A percentile compares a stretch with the other conserved stretches of the same genome.
Evolutionary conservation across 106 monocot species (phyloP).

Genomic region (Dendrobium chrysotoxum): DNA sequence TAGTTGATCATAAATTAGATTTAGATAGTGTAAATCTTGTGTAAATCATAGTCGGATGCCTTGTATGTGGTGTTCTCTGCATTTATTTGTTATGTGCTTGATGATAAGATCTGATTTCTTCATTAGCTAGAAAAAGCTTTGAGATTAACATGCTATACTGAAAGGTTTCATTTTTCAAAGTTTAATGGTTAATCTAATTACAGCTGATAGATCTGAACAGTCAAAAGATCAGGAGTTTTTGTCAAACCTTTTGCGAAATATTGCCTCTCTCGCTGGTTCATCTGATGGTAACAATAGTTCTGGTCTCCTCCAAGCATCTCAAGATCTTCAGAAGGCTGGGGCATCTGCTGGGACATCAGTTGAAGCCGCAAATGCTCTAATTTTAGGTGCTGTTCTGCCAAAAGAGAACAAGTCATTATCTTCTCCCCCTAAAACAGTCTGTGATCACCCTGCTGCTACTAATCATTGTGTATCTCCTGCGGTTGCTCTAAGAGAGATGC

Average conservation of each 20-base stretch:
- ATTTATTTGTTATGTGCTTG: neutral
- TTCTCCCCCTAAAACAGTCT: slow-evolving; percentile 10
- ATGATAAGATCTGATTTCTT: neutral
- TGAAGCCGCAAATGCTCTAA: slow-evolving; percentile 19
- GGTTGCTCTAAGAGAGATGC: slow-evolving; percentile 16
- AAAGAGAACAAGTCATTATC: slow-evolving; percentile 16
- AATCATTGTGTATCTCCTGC: slow-evolving; percentile 1
- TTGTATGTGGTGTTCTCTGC: neutral
- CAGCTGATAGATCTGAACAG: slow-evolving; percentile 50
- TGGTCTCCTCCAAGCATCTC: slow-evolving; percentile 39
- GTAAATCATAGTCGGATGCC: neutral
- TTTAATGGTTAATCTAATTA: slow-evolving; percentile 10
- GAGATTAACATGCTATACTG: neutral
- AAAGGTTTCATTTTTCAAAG: neutral
- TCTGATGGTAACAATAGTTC: slow-evolving; percentile 33
- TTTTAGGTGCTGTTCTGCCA: slow-evolving; percentile 11
- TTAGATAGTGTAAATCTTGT: neutral
- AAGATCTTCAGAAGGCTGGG: slow-evolving; percentile 25
- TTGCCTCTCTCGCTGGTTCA: slow-evolving; percentile 43
- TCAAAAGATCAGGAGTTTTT: slow-evolving; percentile 46
- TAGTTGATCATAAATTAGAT: neutral
- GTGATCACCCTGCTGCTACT: neutral
- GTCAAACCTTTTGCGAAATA: slow-evolving; percentile 51
- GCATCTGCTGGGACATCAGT: slow-evolving; percentile 24
- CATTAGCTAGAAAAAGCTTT: neutral